These are phyloP conservation scores for Wickerhamiella hasegawae DNA, from an alignment of 805 yeast genomes.

Conservation along the genomic window DNA sequence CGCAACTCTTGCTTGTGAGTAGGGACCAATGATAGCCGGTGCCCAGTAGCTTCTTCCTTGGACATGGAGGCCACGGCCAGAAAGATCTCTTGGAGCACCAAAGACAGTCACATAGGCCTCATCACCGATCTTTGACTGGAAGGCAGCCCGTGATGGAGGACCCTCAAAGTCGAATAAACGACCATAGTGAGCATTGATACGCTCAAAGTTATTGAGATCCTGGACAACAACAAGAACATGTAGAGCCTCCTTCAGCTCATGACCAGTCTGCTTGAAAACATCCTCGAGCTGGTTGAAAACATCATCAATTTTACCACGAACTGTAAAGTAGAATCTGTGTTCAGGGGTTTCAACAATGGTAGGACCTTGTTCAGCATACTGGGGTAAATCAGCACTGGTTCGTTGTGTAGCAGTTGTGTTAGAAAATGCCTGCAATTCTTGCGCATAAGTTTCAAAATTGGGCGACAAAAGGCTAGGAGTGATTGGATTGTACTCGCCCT, in stretches of 20 bases:
- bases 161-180: slow-evolving; percentile 37
- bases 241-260: not conserved
- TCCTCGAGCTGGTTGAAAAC: slow-evolving; percentile 4
- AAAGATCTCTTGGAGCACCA: slow-evolving; percentile 15
- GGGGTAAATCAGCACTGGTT: not conserved
- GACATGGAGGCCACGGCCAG: slow-evolving; percentile 54
- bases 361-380: not conserved
- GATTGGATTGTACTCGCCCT: not conserved
- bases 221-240: slow-evolving; percentile 25
- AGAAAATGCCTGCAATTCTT: no score
- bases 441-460: no score
- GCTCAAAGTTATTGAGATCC: slow-evolving; percentile 48
- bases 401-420: no score
- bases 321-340: not conserved
- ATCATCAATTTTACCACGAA: slow-evolving; percentile 4
- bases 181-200: slow-evolving; percentile 46
- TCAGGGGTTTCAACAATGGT: not conserved
- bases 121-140: slow-evolving; percentile 38
- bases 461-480: not conserved
- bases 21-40: slow-evolving; percentile 95
- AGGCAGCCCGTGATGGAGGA: slow-evolving; percentile 85
- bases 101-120: slow-evolving; percentile 47
- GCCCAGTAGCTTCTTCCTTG: slow-evolving; percentile 96
- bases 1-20: slow-evolving; percentile 64
- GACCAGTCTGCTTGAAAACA: not conserved